Evolutionary conservation across 2,329 filamentous ascomycete genomes (phyloP).

Genomic region (Aquanectria penicillioides): DNA sequence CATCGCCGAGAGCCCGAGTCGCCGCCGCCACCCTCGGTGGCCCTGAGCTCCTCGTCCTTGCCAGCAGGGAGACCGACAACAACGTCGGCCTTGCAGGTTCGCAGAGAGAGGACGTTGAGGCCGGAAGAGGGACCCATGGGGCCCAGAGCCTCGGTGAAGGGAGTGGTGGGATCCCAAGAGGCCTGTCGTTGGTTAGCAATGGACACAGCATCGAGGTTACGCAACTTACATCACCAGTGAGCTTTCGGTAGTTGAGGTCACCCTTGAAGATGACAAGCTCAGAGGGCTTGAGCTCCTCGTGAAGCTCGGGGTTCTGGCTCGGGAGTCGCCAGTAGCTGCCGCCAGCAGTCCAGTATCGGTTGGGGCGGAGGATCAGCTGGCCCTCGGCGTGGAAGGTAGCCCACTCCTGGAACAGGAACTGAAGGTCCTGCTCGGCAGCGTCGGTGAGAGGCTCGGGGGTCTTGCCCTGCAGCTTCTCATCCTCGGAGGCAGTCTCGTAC

Average conservation of each 20-base stretch:
- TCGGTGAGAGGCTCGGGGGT: slow-evolving; percentile 71
- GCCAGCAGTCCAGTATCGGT: slow-evolving; percentile 89
- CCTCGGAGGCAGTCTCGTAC: slow-evolving; percentile 79
- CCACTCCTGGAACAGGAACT: slow-evolving; percentile 87
- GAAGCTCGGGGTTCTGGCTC: slow-evolving; percentile 70
- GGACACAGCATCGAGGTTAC: background rate
- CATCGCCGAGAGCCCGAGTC: slow-evolving; percentile 80
- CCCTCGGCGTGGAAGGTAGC: slow-evolving; percentile 82
- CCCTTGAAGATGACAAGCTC: slow-evolving; percentile 97
- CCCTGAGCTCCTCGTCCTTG: slow-evolving; percentile 82
- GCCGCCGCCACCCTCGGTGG: slow-evolving; percentile 74
- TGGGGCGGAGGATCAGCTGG: slow-evolving; percentile 82
- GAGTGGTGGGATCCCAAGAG: slow-evolving; percentile 85
- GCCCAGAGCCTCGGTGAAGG: slow-evolving; percentile 85
- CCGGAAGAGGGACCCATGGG: slow-evolving; percentile 85
- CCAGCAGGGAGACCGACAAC: slow-evolving; percentile 88
- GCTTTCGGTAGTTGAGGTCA: slow-evolving; percentile 94
- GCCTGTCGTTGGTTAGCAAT: slow-evolving; percentile 42
- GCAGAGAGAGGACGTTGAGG: slow-evolving; percentile 83
- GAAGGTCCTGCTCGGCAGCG: slow-evolving; percentile 72
- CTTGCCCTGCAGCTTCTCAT: slow-evolving; percentile 66
- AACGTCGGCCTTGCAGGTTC: slow-evolving; percentile 96
- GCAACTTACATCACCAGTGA: slow-evolving; percentile 82
- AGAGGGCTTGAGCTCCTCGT: slow-evolving; percentile 81
- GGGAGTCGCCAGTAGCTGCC: slow-evolving; percentile 93